Base-by-base conservation (phyloP, 805 yeast genomes). In the Candida succiphila region DNA sequence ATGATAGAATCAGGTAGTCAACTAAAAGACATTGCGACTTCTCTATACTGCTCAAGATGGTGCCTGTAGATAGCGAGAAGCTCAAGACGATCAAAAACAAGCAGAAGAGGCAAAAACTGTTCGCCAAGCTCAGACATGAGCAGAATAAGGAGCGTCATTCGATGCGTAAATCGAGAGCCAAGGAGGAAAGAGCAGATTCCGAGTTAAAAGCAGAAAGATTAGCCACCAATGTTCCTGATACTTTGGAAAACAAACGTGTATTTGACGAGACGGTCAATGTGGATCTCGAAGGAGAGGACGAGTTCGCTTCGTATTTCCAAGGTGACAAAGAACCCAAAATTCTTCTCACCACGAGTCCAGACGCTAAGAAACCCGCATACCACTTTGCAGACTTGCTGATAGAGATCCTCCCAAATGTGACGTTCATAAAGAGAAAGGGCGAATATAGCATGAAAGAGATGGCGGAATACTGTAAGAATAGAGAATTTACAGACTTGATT, bases 381-480 rank as follows among this genome's bases (percentile, higher is more conserved):
- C 88, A 82, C 49, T 87, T 92, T 62, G 88, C 95, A 7, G 92
- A 88, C 41, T 68, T 81, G 36, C 61, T 92, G 43, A 72, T 83
- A 61, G 95, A 87, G 42, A 69, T 88, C 25, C 58, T 92, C 26
- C 97, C 97, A 25, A 79, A 83, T 46, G 73, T 82, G 1, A 78
- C 88, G 5, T 92, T 89, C 53, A 77, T 88, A 38, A 86, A 88
- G 58, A 72, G 98, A 37, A 86, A 87, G 50, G 69, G 76, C 45
- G 89, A 89, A 46, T 88, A 77, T 54, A 69, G 72, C 24, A 79
- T 92, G 71, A 76, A 79, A 43, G 95, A 86, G 32, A 92, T 92
- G 72, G 86, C 94, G 10, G 74, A 75, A 37, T 75, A 76, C 46
- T 84, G 96, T 56, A 54, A 75, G 27, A 84, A 82, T 51, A 65